Evolutionary conservation across 2,329 filamentous ascomycete genomes (phyloP), one percentile per base, ranked within the genome.

Genomic region (Botrytis porri): DNA sequence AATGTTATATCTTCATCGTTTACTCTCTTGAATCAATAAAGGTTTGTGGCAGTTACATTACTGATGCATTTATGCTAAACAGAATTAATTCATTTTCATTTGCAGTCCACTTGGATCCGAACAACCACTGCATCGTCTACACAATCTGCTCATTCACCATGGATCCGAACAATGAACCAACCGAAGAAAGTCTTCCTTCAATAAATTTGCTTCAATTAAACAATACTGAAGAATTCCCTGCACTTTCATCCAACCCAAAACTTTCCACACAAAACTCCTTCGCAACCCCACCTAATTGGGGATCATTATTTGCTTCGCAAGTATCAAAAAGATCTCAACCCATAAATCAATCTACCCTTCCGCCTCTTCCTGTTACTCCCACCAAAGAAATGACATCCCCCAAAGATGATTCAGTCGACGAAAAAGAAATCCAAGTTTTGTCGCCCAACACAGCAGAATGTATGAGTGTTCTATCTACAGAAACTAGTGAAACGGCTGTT

Each of bases 381-480:
- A 57, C 12, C 25, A 66, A 32, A 25, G 43, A 54, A 32, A 41
- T 43, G 48, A 25, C 32, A 51, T n/a, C 43, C 32, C 45, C 22
- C 4, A 14, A 10, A 35, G 35, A 3, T 45, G 22, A 22, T 37
- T 22, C 22, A 22, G 14, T 29, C 8, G 5, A 12, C 14, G 62
- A 45, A 41, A 45, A 67, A 43, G 45, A 57, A 9, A 22, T 0
- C 41, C 6, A 14, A 39, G 20, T 67, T 67, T 8, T 25, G 12
- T 57, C 70, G 6, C 41, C 70, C 7, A 43, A 48, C 48, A 29
- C 25, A 1, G 51, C 62, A 45, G 62, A 59, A 67, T 67, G 48
- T 48, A 72, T 67, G 61, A 72, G 70, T 67, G 48, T 48, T 41
- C 20, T 29, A 16, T 72, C 70, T 57, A 43, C 16, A 7, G 69